Base-by-base conservation (phyloP, 192 early-diverging fungal genomes). In the Podila minutissima region DNA sequence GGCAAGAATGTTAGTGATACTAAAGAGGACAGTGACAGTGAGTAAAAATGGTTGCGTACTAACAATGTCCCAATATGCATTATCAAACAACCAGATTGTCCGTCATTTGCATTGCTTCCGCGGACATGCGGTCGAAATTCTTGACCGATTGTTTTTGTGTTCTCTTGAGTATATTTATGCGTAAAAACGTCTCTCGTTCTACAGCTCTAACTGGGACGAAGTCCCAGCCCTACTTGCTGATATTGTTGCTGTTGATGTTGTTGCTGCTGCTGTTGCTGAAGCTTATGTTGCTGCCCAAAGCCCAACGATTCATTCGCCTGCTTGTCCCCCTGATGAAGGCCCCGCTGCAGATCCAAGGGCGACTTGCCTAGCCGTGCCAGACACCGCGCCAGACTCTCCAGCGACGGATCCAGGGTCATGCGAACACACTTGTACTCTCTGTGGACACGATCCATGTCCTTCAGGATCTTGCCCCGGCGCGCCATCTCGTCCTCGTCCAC, bases 361-460 rank as follows among this genome's bases (percentile, higher is more conserved):
- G 33, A 17, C 24, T 24, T 62, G 8, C 31, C 32, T 7, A 33
- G 59, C 37, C 53, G 26, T 24, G 53, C 41, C 37, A 68, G 62
- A 81, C 71, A 81, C 46, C 77, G 5, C 5, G 29, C 2, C 49
- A 72, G 33, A 19, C 77, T 81, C 19, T 81, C 77, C 55, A 67
- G 1, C 5, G 68, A 24, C 2, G 77, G 77, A 59, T 81, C 77
- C 19, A 46, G 20, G 15, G 46, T 69, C 62, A 73, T 38, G 5
- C 67, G 60, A 0, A 81, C 31, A 61, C 66, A 64, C 12, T 66
- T 49, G 35, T 69, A 81, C 32, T 81, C 77, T 12, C 67, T 37
- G 17, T 81, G 77, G n/a, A 73, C 59, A 28, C 71, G 22, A 0
- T 81, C 77, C 71, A 68, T 72, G 12, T 72, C 77, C 9, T 22